These are phyloP conservation scores for Puccinia brachypodii DNA, from an alignment of 1,284 basidiomycete genomes.

Conservation along the genomic window DNA sequence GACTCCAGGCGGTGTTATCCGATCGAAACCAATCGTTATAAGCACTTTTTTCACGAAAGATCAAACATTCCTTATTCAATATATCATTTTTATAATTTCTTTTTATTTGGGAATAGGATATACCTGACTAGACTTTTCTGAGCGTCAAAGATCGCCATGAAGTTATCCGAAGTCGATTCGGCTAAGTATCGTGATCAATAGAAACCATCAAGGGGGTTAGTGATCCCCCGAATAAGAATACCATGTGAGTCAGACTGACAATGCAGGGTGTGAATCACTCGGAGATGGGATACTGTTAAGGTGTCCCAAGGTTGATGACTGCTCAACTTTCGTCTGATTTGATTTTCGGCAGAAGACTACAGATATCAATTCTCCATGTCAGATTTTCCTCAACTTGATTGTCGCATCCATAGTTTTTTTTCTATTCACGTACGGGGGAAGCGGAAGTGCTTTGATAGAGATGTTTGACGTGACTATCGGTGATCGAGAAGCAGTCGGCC, in stretches of 20 bases:
- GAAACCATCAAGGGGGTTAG: not conserved
- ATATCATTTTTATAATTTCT: not conserved
- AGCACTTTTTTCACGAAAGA: not conserved
- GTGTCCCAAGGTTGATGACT: slow-evolving; percentile 28
- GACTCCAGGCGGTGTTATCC: slow-evolving; percentile 43
- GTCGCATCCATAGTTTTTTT: too few species aligned
- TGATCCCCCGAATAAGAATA: not conserved
- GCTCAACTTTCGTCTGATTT: slow-evolving; percentile 29
- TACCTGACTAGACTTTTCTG: slow-evolving; percentile 45
- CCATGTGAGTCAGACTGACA: slow-evolving; percentile 5
- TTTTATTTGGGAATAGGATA: not conserved
- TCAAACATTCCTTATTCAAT: not conserved
- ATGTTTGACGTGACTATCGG: slow-evolving; percentile 24
- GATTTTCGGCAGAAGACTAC: slow-evolving; percentile 31
- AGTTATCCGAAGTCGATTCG: slow-evolving; percentile 9
- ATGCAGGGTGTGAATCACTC: slow-evolving; percentile 16
- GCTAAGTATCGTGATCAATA: not conserved
- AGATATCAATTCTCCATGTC: not conserved
- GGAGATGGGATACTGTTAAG: slow-evolving; percentile 30
- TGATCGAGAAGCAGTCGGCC: slow-evolving; percentile 35
- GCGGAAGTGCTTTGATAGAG: slow-evolving; percentile 24
- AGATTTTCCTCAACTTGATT: too few species aligned
- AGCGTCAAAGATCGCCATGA: slow-evolving; percentile 22
- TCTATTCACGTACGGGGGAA: not conserved
- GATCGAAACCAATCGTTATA: slow-evolving; percentile 43